Conservation (phyloP, 495 filamentous ascomycete species). For the Aspergillus ellipticus region DNA sequence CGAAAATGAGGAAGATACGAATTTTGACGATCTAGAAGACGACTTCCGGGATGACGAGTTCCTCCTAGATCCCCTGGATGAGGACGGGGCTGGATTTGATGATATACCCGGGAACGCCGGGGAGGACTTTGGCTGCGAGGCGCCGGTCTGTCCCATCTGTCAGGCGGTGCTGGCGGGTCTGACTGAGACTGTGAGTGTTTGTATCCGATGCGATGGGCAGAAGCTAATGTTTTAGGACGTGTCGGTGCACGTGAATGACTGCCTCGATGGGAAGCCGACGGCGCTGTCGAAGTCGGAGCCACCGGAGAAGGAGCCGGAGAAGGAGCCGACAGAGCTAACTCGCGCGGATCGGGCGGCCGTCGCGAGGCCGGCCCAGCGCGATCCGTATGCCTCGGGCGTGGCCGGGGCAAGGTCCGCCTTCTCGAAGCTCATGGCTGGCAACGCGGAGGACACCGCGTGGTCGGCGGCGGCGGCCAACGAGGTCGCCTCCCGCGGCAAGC, state of each 20-base stretch:
- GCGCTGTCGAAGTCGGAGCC: slow-evolving; percentile 30
- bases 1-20: slow-evolving; percentile 57
- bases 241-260: slow-evolving; percentile 81
- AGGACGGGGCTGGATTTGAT: slow-evolving; percentile 18
- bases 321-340: slow-evolving; percentile 31
- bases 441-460: slow-evolving; percentile 90
- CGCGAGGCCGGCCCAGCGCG: slow-evolving; percentile 70
- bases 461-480: slow-evolving; percentile 78
- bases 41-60: slow-evolving; percentile 35
- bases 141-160: slow-evolving; percentile 72
- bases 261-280: slow-evolving; percentile 76
- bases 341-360: slow-evolving; percentile 64
- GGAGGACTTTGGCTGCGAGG: slow-evolving; percentile 19
- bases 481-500: slow-evolving; percentile 75
- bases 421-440: slow-evolving; percentile 83
- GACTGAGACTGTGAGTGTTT: slow-evolving; percentile 48
- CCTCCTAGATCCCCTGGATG: slow-evolving; percentile 38
- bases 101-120: slow-evolving; percentile 43
- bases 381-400: slow-evolving; percentile 59
- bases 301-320: background rate
- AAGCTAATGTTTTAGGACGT: slow-evolving; percentile 33
- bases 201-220: background rate
- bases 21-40: slow-evolving; percentile 67
- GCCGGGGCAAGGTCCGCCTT: slow-evolving; percentile 62
- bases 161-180: slow-evolving; percentile 56